These are phyloP conservation scores for Corylus heterophylla DNA, from an alignment of 306 rosid genomes.

Conservation along the genomic window DNA sequence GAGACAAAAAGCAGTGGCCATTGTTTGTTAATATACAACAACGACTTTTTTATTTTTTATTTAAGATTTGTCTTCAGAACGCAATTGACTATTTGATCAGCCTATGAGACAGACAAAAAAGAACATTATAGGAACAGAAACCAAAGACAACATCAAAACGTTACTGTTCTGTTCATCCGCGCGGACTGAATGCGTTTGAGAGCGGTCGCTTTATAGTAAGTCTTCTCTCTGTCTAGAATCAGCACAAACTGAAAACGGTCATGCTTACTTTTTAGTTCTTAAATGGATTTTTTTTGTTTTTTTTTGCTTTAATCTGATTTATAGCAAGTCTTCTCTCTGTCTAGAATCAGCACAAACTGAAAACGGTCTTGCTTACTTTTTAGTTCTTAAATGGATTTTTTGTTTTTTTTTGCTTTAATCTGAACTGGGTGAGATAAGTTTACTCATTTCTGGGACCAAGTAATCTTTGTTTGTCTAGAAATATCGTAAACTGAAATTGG, in stretches of 20 bases:
- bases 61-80: conserved; percentile 26
- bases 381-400: not conserved
- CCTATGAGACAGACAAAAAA: conserved; percentile 34
- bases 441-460: not conserved
- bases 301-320: conserved; percentile 8
- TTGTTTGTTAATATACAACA: conserved; percentile 11
- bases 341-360: conserved; percentile 6
- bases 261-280: conserved; percentile 7
- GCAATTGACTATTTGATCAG: conserved; percentile 24
- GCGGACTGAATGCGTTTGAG: conserved; percentile 29
- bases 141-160: conserved; percentile 26
- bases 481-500: conserved; percentile 1
- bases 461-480: not conserved
- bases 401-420: conserved; percentile 14
- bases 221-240: conserved; percentile 10
- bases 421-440: not conserved
- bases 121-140: conserved; percentile 30
- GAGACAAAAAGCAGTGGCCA: conserved; percentile 38
- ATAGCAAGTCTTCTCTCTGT: conserved; percentile 22
- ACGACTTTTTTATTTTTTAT: not conserved
- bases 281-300: conserved; percentile 5
- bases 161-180: conserved; percentile 17
- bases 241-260: not conserved
- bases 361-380: conserved; percentile 5
- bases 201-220: conserved; percentile 18